Evolutionary conservation across 2,329 filamentous ascomycete genomes (phyloP).

Genomic region (Xylaria sp.): DNA sequence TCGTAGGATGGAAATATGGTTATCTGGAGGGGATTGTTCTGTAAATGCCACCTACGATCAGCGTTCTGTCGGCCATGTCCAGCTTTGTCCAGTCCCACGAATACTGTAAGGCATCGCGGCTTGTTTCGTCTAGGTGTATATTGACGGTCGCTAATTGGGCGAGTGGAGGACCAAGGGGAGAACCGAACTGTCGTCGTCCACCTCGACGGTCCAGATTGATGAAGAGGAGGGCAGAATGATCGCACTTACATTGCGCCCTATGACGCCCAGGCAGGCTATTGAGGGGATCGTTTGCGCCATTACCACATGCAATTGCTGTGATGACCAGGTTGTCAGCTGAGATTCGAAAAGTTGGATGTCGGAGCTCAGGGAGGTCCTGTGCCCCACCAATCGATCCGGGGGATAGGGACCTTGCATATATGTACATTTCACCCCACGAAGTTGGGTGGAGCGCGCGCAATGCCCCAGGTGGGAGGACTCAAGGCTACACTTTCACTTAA

Average conservation of each 20-base stretch:
- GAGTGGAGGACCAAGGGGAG: no score
- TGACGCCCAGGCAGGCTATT: constrained; percentile 92
- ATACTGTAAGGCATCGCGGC: not conserved
- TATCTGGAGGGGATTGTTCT: constrained; percentile 98
- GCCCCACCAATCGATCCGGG: constrained; percentile 25
- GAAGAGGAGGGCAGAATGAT: constrained; percentile 23
- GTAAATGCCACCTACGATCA: constrained; percentile 30
- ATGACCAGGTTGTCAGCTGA: constrained; percentile 4
- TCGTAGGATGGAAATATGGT: constrained; percentile 84
- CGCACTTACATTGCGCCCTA: constrained; percentile 83
- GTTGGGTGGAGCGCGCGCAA: not conserved
- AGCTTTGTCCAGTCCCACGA: not conserved
- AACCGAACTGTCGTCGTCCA: not conserved
- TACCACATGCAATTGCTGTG: constrained; percentile 1
- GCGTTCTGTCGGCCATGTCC: not conserved
- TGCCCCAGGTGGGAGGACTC: not conserved
- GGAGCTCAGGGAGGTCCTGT: constrained; percentile 10
- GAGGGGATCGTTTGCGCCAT: constrained; percentile 76
- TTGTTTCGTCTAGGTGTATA: not conserved
- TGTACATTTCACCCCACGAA: not conserved
- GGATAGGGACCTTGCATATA: not conserved
- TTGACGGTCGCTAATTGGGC: not conserved
- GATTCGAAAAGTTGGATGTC: constrained; percentile 11
- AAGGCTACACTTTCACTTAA: not conserved
- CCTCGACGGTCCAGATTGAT: not conserved